Base-by-base conservation (phyloP, 176 grass and related monocot species). In the Avena eriantha region DNA sequence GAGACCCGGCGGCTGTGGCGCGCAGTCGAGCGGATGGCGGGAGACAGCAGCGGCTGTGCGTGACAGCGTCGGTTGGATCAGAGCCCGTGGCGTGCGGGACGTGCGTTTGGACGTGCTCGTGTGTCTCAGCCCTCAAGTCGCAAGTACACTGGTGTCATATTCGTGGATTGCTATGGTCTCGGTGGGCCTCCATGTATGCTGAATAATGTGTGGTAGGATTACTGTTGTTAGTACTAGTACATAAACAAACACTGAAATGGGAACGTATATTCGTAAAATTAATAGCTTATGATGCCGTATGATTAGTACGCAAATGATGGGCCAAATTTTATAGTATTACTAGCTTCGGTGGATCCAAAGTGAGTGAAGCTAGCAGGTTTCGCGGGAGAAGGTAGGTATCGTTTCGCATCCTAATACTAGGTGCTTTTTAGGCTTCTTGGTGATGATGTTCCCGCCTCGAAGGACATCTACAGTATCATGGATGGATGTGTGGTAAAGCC, bases 1-100 rank as follows among this genome's bases (percentile, higher is more conserved):
- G 96, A 98, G 86, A 90, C 94, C 69, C 86, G 91, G 16, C 77
- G 96, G 10, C 75, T 98, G 51, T 98, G 96, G 96, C 89, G 91
- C 21, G 85, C 79, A 4, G 79, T 94, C 16, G 87, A 89, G 82
- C 91, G 76, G 76, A 88, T 91, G 82, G 88, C 89, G 23, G 87
- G 89, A 54, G 74, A 67, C 83, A 57, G 84, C 75, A 2, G 0
- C 16, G 76, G 48, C 84, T 69, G 84, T 86, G 76, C 63, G 18
- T 86, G 83, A 85, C 83, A 45, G 18, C 71, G 71, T 34, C 71
- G 72, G 71, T 35, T 51, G 82, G 69, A 21, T 21, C 39, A 16
- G 82, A 64, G 56, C 69, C n/a, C 72, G n/a, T 83, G 69, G 41
- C 70, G 1, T 31, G 16, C 24, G 58, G 74, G 80, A 11, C 29